Conservation (phyloP, 139 green algal species). For the Klebsormidium nitens region DNA sequence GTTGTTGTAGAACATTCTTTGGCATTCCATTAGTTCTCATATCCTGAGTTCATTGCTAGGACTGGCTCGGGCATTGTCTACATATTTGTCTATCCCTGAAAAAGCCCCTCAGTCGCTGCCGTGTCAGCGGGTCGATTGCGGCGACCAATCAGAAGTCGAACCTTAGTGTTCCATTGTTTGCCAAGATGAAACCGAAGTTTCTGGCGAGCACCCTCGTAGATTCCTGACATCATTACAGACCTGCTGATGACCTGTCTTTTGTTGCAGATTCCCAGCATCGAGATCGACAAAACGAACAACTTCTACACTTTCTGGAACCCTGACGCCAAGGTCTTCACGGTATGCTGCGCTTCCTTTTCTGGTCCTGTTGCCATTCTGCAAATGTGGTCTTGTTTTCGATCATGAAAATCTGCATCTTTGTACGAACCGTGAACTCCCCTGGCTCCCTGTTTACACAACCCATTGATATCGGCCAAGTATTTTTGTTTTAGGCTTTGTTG, state of each 20-base stretch:
- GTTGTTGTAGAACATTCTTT: too few species aligned
- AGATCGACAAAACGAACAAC: constrained; percentile 72
- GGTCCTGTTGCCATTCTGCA: not conserved
- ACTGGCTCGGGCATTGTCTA: too few species aligned
- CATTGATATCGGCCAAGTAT: too few species aligned
- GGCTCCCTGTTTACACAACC: not conserved
- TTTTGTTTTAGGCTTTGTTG: too few species aligned
- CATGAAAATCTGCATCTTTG: constrained; percentile 18
- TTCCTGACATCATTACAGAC: not conserved
- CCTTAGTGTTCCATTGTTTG: not conserved
- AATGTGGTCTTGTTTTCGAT: constrained; percentile 3
- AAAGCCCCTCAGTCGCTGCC: not conserved
- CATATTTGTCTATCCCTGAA: not conserved
- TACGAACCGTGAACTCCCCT: not conserved
- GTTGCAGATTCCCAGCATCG: constrained; percentile 61
- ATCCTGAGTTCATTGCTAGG: too few species aligned
- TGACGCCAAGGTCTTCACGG: constrained; percentile 44
- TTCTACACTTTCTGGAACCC: constrained; percentile 89
- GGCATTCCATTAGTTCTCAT: too few species aligned
- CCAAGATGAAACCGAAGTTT: not conserved
- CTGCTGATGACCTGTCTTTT: not conserved
- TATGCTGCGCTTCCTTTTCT: not conserved
- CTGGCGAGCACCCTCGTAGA: not conserved
- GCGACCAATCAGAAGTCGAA: not conserved
- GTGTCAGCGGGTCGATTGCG: not conserved